Base-by-base conservation (phyloP, 345 rosid genomes). In the Atalantia buxifolia region DNA sequence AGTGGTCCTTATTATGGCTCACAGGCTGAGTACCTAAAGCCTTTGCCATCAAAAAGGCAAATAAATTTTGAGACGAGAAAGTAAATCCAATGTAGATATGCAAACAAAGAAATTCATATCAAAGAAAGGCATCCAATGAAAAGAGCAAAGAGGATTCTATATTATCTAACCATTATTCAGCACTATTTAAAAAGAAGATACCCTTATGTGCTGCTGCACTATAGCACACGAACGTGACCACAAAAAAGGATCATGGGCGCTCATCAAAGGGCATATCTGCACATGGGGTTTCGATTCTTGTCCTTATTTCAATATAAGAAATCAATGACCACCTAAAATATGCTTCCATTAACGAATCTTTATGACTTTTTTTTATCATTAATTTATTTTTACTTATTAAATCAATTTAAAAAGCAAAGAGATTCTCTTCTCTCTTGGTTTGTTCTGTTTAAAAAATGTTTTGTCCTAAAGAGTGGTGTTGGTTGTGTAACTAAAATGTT, bases 101-200 rank as follows among this genome's bases (percentile, higher is more conserved):
- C 59, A 30, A 69, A 74, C 69, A 71, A 66, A 56, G 7, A 45
- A 75, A 60, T 66, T 50, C 35, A 5, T 9, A 28, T 24, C 69
- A 50, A 38, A 50, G 74, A 74, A 25, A 69, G 69, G 89, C 69
- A 83, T 83, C 86, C 86, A 53, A 77, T 53, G 85, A 71, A 76
- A 77, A 79, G 66, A 72, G 59, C 19, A 12, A 38, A 79, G 66
- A 4, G 53, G 61, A 64, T 68, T 77, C 74, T 77, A 71, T 25
- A 48, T 75, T 74, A 73, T 79, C 70, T 72, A 61, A 77, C 78
- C 79, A 82, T 72, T 72, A 65, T 71, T 78, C 81, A 80, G 70
- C 53, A 78, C 69, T 74, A 69, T 25, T 18, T 28, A 80, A 74
- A 60, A 78, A 73, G 79, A 33, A n/a, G 68, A 72, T 33, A n/a